Base-by-base conservation (phyloP, 805 yeast genomes). In the Saccharomycopsis vini region DNA sequence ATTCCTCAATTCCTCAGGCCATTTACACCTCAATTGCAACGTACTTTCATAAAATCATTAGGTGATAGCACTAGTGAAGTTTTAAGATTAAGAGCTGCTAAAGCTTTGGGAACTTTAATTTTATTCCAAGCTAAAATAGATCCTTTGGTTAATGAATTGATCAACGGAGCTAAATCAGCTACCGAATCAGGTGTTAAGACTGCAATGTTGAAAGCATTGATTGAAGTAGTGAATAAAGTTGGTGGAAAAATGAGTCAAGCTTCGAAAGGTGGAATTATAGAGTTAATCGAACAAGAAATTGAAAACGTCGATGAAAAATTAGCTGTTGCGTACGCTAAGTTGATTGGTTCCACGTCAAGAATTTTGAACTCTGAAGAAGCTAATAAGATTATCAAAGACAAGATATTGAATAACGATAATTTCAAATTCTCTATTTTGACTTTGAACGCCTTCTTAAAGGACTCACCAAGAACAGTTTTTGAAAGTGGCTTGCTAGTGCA, bases 11-110 rank as follows among this genome's bases (percentile, higher is more conserved):
- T 86, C 60, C 71, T 92, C 62, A 77, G 90, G 57, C 98, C 99
- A 13, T 92, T 92, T 61, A 77, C 92, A 62, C 99, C 99, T 6
- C 99, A 92, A 67, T 72, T 92, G 53, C 98, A 92, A 66, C 76
- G 99, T 60, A 92, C 98, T 1, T 92, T 92, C 66, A 95, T 90
- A 34, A 83, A 94, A 59, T 84, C 95, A 2, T 68, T 92, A 52
- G 73, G 86, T 41, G 98, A 92, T 63, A 69, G 83, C 2, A 56
- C 74, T 2, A 83, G 80, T 54, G 94, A 82, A 40, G 63, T 73
- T 6, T 68, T 92, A 56, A 73, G 97, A 52, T 62, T 77, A 5
- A 75, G 95, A 50, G 95, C 98, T 12, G 97, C 95, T 23, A 73
- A 71, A 50, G 97, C 96, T 0, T 67, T 92, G 53, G 95, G 96